These are phyloP conservation scores for Pezicula neosporulosa DNA, from an alignment of 2,329 filamentous ascomycete genomes.

Conservation along the genomic window DNA sequence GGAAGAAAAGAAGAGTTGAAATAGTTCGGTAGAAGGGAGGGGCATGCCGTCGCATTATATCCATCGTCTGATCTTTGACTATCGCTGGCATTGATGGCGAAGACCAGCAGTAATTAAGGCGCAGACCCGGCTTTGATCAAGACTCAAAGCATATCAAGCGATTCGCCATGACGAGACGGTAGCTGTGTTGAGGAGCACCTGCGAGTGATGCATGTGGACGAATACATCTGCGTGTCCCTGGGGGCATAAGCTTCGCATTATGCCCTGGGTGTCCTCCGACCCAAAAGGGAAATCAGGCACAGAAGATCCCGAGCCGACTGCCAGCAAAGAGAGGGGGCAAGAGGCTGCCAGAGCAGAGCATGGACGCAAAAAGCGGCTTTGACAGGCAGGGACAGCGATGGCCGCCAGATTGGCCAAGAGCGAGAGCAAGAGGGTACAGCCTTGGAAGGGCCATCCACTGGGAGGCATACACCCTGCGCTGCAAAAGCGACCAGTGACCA, in stretches of 20 bases:
- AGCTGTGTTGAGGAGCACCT: constrained; percentile 32
- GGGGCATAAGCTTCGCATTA: constrained; percentile 18
- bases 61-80: constrained; percentile 27
- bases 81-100: constrained; percentile 22
- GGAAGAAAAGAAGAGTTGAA: constrained; percentile 4
- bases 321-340: background rate
- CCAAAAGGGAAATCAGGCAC: constrained; percentile 17
- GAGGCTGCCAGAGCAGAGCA: constrained; percentile 4
- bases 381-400: constrained; percentile 7
- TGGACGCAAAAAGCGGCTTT: constrained; percentile 10
- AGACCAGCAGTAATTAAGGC: constrained; percentile 24
- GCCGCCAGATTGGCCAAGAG: background rate
- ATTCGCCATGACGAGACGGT: constrained; percentile 46
- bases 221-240: constrained; percentile 10
- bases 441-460: background rate
- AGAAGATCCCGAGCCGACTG: constrained; percentile 19
- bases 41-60: constrained; percentile 28
- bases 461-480: constrained; percentile 1
- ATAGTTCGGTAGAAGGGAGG: constrained; percentile 12
- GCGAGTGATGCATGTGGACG: constrained; percentile 19
- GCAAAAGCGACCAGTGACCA: background rate
- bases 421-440: background rate
- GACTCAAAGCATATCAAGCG: constrained; percentile 42
- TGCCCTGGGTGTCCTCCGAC: constrained; percentile 13
- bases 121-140: constrained; percentile 35